A percentile compares a stretch with the other conserved stretches of the same genome.
Conservation (phyloP, 1,284 basidiomycete genomes). For the Ganoderma boninense region DNA sequence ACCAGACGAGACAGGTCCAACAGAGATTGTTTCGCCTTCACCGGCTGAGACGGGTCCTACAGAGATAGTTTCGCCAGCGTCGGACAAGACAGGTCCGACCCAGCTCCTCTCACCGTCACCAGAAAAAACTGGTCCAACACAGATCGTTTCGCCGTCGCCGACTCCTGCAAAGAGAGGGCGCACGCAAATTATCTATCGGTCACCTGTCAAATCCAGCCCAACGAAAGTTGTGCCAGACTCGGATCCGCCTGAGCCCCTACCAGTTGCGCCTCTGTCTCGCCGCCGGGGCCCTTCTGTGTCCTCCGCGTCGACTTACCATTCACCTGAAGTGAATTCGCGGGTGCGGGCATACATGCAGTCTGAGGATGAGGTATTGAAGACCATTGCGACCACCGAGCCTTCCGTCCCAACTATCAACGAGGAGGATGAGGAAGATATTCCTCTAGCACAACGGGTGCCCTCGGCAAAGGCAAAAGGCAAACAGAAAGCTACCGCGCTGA, state of each 20-base stretch:
- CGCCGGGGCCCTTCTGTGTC: slow-evolving; percentile 10
- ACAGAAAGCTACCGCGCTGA: slow-evolving; percentile 15
- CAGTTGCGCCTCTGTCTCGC: neutral
- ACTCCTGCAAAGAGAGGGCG: neutral
- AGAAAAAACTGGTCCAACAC: neutral
- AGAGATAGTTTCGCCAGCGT: slow-evolving; percentile 7
- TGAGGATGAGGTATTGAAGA: slow-evolving; percentile 26
- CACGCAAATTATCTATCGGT: neutral
- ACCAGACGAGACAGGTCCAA: neutral
- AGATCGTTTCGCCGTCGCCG: neutral
- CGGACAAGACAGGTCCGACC: neutral
- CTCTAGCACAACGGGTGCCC: slow-evolving; percentile 28
- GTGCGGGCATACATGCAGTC: slow-evolving; percentile 16
- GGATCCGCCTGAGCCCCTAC: slow-evolving; percentile 15
- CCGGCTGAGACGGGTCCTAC: neutral
- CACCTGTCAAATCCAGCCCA: neutral
- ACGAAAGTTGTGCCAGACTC: slow-evolving; percentile 24
- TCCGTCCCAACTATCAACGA: slow-evolving; percentile 16
- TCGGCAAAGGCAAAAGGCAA: slow-evolving; percentile 30
- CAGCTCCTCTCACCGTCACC: slow-evolving; percentile 1
- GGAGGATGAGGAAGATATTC: slow-evolving; percentile 34
- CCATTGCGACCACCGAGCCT: slow-evolving; percentile 11
- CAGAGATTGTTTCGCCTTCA: slow-evolving; percentile 1
- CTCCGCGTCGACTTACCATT: neutral
- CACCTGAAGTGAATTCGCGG: slow-evolving; percentile 2